Percentiles rank a stretch among this genome's conserved stretches.
Evolutionary conservation across 495 filamentous ascomycete genomes (phyloP).

Genomic region (Xylaria longipes): DNA sequence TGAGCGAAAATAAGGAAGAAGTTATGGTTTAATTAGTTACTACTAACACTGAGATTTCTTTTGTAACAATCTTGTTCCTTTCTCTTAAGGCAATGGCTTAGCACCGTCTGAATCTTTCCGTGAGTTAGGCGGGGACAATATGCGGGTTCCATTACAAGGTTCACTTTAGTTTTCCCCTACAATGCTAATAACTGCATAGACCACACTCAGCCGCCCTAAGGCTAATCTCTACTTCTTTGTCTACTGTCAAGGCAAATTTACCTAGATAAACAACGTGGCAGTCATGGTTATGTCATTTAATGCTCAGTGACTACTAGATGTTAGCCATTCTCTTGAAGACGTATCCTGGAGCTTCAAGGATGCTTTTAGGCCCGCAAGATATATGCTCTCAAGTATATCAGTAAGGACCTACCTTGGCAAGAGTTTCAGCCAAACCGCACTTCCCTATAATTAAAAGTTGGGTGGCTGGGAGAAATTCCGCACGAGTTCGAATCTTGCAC

Average conservation of each 20-base stretch:
- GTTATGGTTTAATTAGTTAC: not conserved
- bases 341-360: not conserved
- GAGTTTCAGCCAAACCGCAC: not conserved
- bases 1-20: not conserved
- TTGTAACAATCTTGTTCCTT: too few species aligned
- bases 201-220: not conserved
- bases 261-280: not conserved
- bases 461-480: not conserved
- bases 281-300: not conserved
- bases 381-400: not conserved
- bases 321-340: not conserved
- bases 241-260: not conserved
- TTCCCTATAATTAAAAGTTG: not conserved
- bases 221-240: not conserved
- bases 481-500: not conserved
- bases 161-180: not conserved
- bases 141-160: not conserved
- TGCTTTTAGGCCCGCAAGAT: not conserved
- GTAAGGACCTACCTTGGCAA: not conserved
- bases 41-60: not conserved
- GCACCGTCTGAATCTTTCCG: not conserved
- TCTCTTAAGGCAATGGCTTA: not conserved
- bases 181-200: not conserved
- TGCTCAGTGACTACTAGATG: not conserved
- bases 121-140: not conserved